Evolutionary conservation across 805 yeast genomes (phyloP).

Genomic region (Metschnikowia henanensis): DNA sequence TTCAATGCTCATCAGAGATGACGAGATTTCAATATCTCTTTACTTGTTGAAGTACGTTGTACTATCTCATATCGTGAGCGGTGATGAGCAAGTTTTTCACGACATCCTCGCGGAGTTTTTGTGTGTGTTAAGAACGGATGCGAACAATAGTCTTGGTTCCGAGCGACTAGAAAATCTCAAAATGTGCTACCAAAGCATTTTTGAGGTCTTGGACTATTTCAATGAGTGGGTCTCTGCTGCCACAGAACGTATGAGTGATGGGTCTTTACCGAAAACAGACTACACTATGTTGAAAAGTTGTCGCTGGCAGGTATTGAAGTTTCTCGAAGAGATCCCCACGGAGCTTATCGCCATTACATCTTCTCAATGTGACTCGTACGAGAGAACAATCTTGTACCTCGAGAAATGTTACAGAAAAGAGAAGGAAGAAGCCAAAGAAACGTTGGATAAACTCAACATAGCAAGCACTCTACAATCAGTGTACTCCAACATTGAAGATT

Average conservation of each 20-base stretch:
- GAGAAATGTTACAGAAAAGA: conserved; percentile 66
- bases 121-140: conserved; percentile 46
- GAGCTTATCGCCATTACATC: conserved; percentile 75
- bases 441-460: conserved; percentile 37
- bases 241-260: conserved; percentile 31
- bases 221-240: conserved; percentile 67
- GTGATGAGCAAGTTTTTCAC: conserved; percentile 36
- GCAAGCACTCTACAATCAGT: conserved; percentile 65
- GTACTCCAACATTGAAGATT: conserved; percentile 85
- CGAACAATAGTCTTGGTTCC: conserved; percentile 45
- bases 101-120: conserved; percentile 60
- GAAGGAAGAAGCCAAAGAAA: conserved; percentile 17
- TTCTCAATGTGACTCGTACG: conserved; percentile 80
- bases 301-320: conserved; percentile 37
- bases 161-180: conserved; percentile 55
- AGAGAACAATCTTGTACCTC: conserved; percentile 80
- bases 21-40: conserved; percentile 67
- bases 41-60: conserved; percentile 78
- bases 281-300: conserved; percentile 26
- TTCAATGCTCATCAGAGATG: conserved; percentile 63
- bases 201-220: conserved; percentile 79
- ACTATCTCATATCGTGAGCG: conserved; percentile 58
- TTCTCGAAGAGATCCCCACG: conserved; percentile 60
- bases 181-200: conserved; percentile 69
- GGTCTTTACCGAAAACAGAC: conserved; percentile 20